Percentiles rank a stretch among this genome's conserved stretches.
Conservation (phyloP, 192 early-diverging fungal species). For the Coemansia sp. region DNA sequence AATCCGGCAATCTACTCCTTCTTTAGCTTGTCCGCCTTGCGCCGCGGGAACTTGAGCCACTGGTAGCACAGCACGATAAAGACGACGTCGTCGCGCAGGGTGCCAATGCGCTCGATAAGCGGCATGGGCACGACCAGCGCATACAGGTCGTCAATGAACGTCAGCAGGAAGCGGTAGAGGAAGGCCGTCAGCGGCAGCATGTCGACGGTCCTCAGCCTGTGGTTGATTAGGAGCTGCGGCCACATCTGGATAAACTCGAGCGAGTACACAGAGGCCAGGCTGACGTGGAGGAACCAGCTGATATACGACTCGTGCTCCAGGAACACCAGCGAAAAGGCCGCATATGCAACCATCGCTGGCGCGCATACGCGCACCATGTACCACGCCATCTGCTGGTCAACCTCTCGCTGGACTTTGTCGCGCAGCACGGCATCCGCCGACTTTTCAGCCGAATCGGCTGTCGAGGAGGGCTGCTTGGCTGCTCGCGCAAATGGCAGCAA, state of each 20-base stretch:
- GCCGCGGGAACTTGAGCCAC: slow-evolving; percentile 53
- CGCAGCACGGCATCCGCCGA: slow-evolving; percentile 6
- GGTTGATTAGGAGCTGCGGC: slow-evolving; percentile 65
- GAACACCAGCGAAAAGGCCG: slow-evolving; percentile 56
- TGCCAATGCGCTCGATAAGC: slow-evolving; percentile 58
- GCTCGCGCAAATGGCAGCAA: slow-evolving; percentile 6
- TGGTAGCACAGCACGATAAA: slow-evolving; percentile 61
- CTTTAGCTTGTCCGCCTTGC: slow-evolving; percentile 27
- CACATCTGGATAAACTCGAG: slow-evolving; percentile 64
- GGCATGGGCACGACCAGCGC: slow-evolving; percentile 66
- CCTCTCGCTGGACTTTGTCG: slow-evolving; percentile 41
- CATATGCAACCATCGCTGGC: slow-evolving; percentile 55
- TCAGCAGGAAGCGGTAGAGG: slow-evolving; percentile 58
- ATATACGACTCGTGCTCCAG: slow-evolving; percentile 54
- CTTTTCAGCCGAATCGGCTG: not conserved
- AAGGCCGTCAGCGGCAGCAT: slow-evolving; percentile 62
- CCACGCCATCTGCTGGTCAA: slow-evolving; percentile 56
- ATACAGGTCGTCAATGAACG: slow-evolving; percentile 64
- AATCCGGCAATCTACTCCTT: slow-evolving; percentile 13
- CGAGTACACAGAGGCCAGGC: slow-evolving; percentile 58
- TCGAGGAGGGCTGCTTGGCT: not conserved
- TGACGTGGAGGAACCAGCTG: slow-evolving; percentile 57
- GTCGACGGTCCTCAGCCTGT: slow-evolving; percentile 59
- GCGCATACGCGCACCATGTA: slow-evolving; percentile 54
- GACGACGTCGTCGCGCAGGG: slow-evolving; percentile 60